Base-by-base conservation (phyloP, 495 filamentous ascomycete genomes). In the Trichocladium antarcticum region DNA sequence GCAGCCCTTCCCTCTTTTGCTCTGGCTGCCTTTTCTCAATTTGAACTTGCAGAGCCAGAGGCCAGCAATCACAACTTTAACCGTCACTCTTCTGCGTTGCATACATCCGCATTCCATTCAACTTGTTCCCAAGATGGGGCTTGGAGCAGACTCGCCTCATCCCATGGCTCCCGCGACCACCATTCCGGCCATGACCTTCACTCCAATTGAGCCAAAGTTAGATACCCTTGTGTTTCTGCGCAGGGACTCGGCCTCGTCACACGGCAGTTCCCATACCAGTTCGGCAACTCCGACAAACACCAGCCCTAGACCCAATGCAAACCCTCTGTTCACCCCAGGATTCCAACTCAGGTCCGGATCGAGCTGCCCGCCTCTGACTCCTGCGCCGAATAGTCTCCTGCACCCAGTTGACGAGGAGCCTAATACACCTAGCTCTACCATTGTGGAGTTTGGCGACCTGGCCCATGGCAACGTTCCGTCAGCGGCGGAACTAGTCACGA, bases 401-500 rank as follows among this genome's bases (percentile, higher is more conserved):
- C 44, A 28, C 5, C 32, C 44, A 9, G 29, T 45, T 10, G 31
- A 51, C 14, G 49, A 51, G 19, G 49, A 51, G 17, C 49, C 42
- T 14, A 17, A 17, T 2, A 51, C 49, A 1, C 49, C 49, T 27
- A 51, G 49, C 17, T 51, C 49, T 27, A 46, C 37, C 1, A 38
- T 51, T 10, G 49, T 45, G 2, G 49, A 51, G 19, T 46, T 51
- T 21, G 49, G 49, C 16, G 49, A 51, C 11, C 17, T 45, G 19
- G 17, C 22, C 10, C 41, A 15, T 0, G 34, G 24, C 5, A 15
- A 7, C 27, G 32, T 51, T 16, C 48, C 40, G 6, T 46, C 49
- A 10, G 42, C 49, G 12, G 42, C 42, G 1, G 21, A 40, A n/a
- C 35, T 51, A 6, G 42, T 51, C 15, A 11, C 45, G 12, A 38